Base-by-base conservation (phyloP, 768 basidiomycete species). In the Antrodiella citrinella region DNA sequence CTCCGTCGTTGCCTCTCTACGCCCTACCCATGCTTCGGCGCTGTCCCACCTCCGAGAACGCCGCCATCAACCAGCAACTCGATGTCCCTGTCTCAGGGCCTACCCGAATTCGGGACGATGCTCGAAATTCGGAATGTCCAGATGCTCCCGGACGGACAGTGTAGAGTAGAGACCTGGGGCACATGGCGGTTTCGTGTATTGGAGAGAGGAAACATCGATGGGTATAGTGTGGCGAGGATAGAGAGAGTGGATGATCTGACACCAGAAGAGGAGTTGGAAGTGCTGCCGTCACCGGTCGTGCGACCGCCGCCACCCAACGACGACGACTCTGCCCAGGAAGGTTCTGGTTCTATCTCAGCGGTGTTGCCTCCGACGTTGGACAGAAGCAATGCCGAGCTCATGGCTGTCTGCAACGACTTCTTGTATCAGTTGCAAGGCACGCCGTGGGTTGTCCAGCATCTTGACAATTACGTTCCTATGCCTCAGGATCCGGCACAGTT, bases 401-500 rank as follows among this genome's bases (percentile, higher is more conserved):
- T 85, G 67, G 69, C 64, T 1, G 72, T 70, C 12, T 88, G 86
- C 59, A 74, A 74, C 42, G 67, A 69, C 3, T 88, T 88, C 59
- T 68, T 87, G 51, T 69, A 72, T 21, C 78, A 82, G 54, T 69
- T 86, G 9, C 70, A 70, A 2, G 89, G 91, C 1, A 89, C 91
- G 0, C 95, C 94, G 10, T 97, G 95, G 94, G 83, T 97, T 26
- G 82, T 91, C 2, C 91, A 96, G 60, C 79, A 90, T 44, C 74
- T 96, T 41, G 81, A 87, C 60, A 78, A 77, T 58, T 87, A 86
- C 61, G 91, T 91, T 2, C 70, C 76, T 3, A 85, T 88, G 73
- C 92, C 92, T 1, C 59, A 52, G 11, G 84, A 91, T 64, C 77
- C 83, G 0, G 75, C 75, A 22, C 69, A 75, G 20, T 92, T 95